Conservation (phyloP, 768 basidiomycete species). For the Boletus huronensis region DNA sequence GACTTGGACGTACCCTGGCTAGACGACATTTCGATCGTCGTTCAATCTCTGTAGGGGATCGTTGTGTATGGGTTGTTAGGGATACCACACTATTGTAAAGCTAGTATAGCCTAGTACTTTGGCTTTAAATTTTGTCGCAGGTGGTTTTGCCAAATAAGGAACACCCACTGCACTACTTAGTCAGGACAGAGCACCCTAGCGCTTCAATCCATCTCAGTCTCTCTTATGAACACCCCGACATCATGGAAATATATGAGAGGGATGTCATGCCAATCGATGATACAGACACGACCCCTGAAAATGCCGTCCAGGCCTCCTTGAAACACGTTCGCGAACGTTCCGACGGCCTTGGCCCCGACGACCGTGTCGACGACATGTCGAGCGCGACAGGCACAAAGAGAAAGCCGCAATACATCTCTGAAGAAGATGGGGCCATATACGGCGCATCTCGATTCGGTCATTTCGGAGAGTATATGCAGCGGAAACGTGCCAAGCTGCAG, state of each 20-base stretch:
- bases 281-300: constrained; percentile 15
- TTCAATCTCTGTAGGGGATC: constrained; percentile 47
- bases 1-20: constrained; percentile 66
- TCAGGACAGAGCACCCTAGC: too few relatives aligned
- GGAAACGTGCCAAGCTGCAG: constrained; percentile 89
- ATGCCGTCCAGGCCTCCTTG: constrained; percentile 34
- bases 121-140: too few relatives aligned
- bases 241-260: constrained; percentile 30
- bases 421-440: constrained; percentile 52
- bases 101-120: too few relatives aligned
- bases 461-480: constrained; percentile 83
- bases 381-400: constrained; percentile 13
- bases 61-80: neutral
- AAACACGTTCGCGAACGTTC: constrained; percentile 34
- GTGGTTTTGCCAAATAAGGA: constrained; percentile 4
- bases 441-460: constrained; percentile 78
- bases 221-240: constrained; percentile 21
- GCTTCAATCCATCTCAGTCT: neutral
- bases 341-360: constrained; percentile 5
- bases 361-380: constrained; percentile 1
- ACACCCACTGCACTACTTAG: too few relatives aligned
- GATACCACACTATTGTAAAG: too few relatives aligned
- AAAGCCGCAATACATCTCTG: constrained; percentile 14
- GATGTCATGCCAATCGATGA: constrained; percentile 10
- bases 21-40: constrained; percentile 65